Base-by-base conservation (phyloP, 371 early-diverging fungal species). In the Rhizopus delemar region DNA sequence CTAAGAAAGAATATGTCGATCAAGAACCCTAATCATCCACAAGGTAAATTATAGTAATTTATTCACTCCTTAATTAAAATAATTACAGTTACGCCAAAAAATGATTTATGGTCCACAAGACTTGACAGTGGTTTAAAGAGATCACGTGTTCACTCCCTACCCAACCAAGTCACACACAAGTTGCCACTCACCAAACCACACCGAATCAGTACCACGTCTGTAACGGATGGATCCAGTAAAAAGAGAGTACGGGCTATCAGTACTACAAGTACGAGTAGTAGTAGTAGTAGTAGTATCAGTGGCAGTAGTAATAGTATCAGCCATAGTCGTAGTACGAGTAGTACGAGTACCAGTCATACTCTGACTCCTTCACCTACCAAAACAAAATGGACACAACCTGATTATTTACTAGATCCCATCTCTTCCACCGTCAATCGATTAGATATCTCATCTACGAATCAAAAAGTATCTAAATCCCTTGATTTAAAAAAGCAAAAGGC, bases 81-180 rank as follows among this genome's bases (percentile, higher is more conserved):
- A 38, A 38, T 38, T 6, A 11, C 39, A 38, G 48, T 48, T 29
- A 29, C 48, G 48, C 16, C 56, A 41, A 55, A 55, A 16, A 15
- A 28, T 4, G 48, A 48, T 33, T 54, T 59, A 35, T 69, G 69
- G 69, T 51, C 58, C 31, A 31, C 68, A 32, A 60, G 65, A 55
- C 36, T 64, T 1, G 61, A 60, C 13, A 35, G 53, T 13, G 58
- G 57, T 35, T 12, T 56, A 6, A 71, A 71, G 34, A 56, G 77
- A 62, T 66, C 77, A 43, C 78, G 75, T 57, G 75, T 77, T 8
- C 69, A 74, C 41, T 77, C 78, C 2, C 70, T 68, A 2, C 74
- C 70, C 52, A 65, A 65, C 32, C 22, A 22, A 22, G 22, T 22
- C 22, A 22, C 22, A 22, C 22, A 22, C 22, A 22, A 22, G 22